Conservation (phyloP, 2,329 filamentous ascomycete species). For the Cladorrhinum sp. region DNA sequence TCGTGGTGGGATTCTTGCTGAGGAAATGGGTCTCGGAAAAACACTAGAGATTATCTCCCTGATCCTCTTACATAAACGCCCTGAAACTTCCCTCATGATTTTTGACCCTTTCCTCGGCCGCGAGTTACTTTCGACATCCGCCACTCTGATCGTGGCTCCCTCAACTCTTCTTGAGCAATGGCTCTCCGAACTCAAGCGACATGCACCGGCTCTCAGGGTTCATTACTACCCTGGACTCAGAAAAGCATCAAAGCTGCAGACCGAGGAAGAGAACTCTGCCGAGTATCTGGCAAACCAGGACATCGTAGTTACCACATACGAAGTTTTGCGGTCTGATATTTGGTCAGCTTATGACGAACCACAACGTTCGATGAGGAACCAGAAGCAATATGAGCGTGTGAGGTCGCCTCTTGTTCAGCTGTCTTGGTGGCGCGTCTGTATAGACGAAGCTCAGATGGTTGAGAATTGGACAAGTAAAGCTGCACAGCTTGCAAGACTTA, state of each 20-base stretch:
- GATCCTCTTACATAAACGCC: slow-evolving; percentile 59
- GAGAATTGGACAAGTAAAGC: slow-evolving; percentile 84
- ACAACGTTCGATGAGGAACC: slow-evolving; percentile 62
- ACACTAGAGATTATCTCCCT: slow-evolving; percentile 73
- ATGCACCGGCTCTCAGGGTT: slow-evolving; percentile 56
- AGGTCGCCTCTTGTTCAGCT: slow-evolving; percentile 77
- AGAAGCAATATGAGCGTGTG: slow-evolving; percentile 61
- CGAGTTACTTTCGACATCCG: slow-evolving; percentile 46
- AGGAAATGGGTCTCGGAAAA: slow-evolving; percentile 83
- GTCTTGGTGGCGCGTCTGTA: slow-evolving; percentile 80
- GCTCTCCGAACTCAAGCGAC: slow-evolving; percentile 56
- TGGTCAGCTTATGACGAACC: slow-evolving; percentile 72
- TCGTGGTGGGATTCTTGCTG: slow-evolving; percentile 65
- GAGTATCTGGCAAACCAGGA: slow-evolving; percentile 50
- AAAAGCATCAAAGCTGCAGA: slow-evolving; percentile 36
- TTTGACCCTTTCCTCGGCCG: slow-evolving; percentile 41
- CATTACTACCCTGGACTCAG: slow-evolving; percentile 54
- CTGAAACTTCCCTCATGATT: slow-evolving; percentile 17
- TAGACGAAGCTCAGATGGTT: slow-evolving; percentile 86
- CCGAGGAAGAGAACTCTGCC: slow-evolving; percentile 39
- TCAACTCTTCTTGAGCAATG: slow-evolving; percentile 57
- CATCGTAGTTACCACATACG: slow-evolving; percentile 63
- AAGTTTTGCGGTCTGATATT: slow-evolving; percentile 73
- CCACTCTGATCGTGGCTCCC: slow-evolving; percentile 62
- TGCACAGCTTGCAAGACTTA: slow-evolving; percentile 71